Base-by-base conservation (phyloP, 1,139 yeast species). In the Candida glucosophila region DNA sequence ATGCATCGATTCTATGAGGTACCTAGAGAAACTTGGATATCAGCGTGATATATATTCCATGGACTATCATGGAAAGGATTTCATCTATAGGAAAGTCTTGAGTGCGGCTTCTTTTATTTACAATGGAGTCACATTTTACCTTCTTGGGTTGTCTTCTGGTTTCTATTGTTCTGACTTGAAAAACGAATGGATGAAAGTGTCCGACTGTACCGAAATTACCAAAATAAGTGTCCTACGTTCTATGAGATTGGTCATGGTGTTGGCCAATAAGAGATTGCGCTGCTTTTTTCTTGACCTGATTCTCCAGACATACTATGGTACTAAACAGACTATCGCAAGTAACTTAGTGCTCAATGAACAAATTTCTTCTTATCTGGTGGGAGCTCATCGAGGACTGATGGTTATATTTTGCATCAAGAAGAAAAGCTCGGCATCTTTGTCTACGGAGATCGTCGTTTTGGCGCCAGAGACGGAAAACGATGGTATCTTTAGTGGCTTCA, bases 211-310 rank as follows among this genome's bases (percentile, higher is more conserved):
- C 5, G 69, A 67, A 26, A 73, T 81, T 11, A 60, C 69, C n/a
- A 78, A 75, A 39, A 54, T 88, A 22, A 67, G 70, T 13, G 76
- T 78, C 5, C 55, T 81, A 22, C 67, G 73, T 4, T 65, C 67
- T 15, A 58, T 75, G 33, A 71, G 77, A 22, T 51, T 79, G 21
- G 57, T 80, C 8, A 54, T 83, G 10, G 54, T 81, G 3, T 55
- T 83, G 26, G 68, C 77, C 10, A 77, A 70, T 32, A 72, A 67
- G 35, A 63, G 65, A 11, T 56, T 88, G 25, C 61, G 73, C 29
- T 76, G 79, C 49, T 75, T 77, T 37, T 69, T 74, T 15, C 53
- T 85, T 11, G 69, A 57, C 27, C 59, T 55, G 49, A 35, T 64
- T n/a, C 41, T 61, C 13, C 49, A 49, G 22, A 55, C 59, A 10